Percentiles rank a stretch among this genome's conserved stretches.
Conservation (phyloP, 768 basidiomycete species). For the Mycena maculata region DNA sequence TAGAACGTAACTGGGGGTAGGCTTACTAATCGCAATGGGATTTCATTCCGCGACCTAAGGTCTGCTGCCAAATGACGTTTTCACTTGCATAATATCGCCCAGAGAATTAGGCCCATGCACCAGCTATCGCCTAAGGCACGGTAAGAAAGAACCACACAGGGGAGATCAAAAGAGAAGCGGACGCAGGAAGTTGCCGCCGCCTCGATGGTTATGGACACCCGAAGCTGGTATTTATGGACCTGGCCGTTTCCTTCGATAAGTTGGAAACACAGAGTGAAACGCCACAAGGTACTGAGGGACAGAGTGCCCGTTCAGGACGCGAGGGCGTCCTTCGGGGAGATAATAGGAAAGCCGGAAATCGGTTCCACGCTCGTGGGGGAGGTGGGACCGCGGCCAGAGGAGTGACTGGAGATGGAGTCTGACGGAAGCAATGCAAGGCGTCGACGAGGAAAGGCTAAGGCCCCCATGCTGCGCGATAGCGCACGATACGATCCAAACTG, state of each 20-base stretch:
- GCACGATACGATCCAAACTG: background rate
- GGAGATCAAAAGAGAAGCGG: constrained; percentile 19
- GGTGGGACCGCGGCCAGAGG: constrained; percentile 1
- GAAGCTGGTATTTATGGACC: background rate
- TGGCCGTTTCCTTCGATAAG: background rate
- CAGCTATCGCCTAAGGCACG: no score
- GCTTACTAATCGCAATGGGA: no score
- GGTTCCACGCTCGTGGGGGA: constrained; percentile 24
- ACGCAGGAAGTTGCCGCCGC: background rate
- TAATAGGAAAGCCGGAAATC: background rate
- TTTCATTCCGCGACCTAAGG: background rate
- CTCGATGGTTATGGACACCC: background rate
- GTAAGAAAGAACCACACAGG: background rate
- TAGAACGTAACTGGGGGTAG: no score
- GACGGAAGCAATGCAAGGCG: background rate
- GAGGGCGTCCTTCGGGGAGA: background rate
- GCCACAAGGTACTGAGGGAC: background rate
- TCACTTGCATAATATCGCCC: no score
- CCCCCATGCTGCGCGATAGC: background rate
- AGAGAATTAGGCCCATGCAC: no score
- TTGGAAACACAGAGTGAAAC: background rate
- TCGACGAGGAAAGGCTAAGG: background rate
- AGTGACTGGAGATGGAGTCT: constrained; percentile 2
- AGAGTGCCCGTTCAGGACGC: background rate
- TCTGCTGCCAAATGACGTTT: no score